Evolutionary conservation across 768 basidiomycete genomes (phyloP).

Genomic region (Kwoniella dendrophila): DNA sequence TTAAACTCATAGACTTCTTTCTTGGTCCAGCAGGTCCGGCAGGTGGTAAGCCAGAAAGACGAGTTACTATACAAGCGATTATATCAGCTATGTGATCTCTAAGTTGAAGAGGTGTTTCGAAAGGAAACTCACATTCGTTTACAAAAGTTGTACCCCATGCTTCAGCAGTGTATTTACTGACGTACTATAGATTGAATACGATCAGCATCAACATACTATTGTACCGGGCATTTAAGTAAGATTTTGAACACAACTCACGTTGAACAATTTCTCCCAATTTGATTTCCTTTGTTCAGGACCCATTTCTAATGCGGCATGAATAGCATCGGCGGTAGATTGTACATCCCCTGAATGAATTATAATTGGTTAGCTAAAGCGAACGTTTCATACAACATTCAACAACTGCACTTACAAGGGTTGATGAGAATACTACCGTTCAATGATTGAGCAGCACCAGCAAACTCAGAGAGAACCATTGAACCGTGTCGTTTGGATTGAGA

Average conservation of each 20-base stretch:
- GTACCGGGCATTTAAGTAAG: background rate
- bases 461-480: slow-evolving; percentile 96
- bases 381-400: background rate
- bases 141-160: slow-evolving; percentile 55
- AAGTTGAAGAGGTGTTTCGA: background rate
- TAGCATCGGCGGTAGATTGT: slow-evolving; percentile 97
- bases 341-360: slow-evolving; percentile 68
- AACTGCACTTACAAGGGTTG: slow-evolving; percentile 66
- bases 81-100: background rate
- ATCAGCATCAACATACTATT: slow-evolving; percentile 8
- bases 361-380: slow-evolving; percentile 5
- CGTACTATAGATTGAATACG: slow-evolving; percentile 40
- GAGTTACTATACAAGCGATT: slow-evolving; percentile 26
- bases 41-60: slow-evolving; percentile 38
- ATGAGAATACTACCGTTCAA: slow-evolving; percentile 95
- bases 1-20: slow-evolving; percentile 35
- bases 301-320: slow-evolving; percentile 92
- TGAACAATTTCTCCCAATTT: slow-evolving; percentile 93
- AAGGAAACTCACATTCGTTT: slow-evolving; percentile 47
- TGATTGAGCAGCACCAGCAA: slow-evolving; percentile 94
- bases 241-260: slow-evolving; percentile 57
- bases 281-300: slow-evolving; percentile 75
- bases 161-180: slow-evolving; percentile 55
- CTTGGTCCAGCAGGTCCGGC: slow-evolving; percentile 38
- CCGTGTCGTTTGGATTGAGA: slow-evolving; percentile 91